phyloP scores from a whole-genome alignment of 1,139 yeast genomes.

The Saccharomyces hybrid region DNA sequence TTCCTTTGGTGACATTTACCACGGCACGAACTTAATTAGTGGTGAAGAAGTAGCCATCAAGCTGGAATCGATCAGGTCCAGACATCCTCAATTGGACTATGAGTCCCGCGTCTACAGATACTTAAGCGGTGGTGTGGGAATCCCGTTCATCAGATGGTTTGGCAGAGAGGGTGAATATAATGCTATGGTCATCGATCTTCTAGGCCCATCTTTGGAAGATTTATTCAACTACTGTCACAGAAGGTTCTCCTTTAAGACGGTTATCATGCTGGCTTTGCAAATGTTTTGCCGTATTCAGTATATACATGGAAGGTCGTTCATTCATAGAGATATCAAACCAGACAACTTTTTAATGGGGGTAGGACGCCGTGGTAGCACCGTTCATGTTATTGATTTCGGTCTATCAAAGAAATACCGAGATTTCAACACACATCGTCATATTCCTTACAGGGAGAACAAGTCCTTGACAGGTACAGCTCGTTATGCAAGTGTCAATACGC shows the following conservation, averaged over 20 bases:
- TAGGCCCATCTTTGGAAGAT: slow-evolving; percentile 94
- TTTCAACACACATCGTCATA: slow-evolving; percentile 88
- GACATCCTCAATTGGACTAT: slow-evolving; percentile 94
- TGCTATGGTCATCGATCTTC: slow-evolving; percentile 91
- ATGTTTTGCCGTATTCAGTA: slow-evolving; percentile 89
- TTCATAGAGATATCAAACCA: slow-evolving; percentile 73
- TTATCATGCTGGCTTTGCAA: slow-evolving; percentile 86
- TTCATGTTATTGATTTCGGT: slow-evolving; percentile 94
- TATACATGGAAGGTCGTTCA: slow-evolving; percentile 90
- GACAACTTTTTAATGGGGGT: slow-evolving; percentile 69
- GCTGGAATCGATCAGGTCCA: slow-evolving; percentile 79
- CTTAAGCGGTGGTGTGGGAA: slow-evolving; percentile 93
- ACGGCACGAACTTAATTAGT: slow-evolving; percentile 85
- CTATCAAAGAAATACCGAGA: slow-evolving; percentile 92
- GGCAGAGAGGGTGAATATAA: slow-evolving; percentile 96
- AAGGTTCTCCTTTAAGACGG: slow-evolving; percentile 88
- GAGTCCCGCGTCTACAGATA: slow-evolving; percentile 95
- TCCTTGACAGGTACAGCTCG: slow-evolving; percentile 98
- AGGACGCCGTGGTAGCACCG: slow-evolving; percentile 91
- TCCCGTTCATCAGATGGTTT: slow-evolving; percentile 94
- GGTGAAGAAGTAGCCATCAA: slow-evolving; percentile 98
- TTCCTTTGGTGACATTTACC: slow-evolving; percentile 92
- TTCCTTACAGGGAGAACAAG: slow-evolving; percentile 92
- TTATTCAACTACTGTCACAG: slow-evolving; percentile 92
- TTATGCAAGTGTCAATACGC: slow-evolving; percentile 91